These are phyloP conservation scores for Epichloe baconii DNA, from an alignment of 2,329 filamentous ascomycete species.

Conservation along the genomic window DNA sequence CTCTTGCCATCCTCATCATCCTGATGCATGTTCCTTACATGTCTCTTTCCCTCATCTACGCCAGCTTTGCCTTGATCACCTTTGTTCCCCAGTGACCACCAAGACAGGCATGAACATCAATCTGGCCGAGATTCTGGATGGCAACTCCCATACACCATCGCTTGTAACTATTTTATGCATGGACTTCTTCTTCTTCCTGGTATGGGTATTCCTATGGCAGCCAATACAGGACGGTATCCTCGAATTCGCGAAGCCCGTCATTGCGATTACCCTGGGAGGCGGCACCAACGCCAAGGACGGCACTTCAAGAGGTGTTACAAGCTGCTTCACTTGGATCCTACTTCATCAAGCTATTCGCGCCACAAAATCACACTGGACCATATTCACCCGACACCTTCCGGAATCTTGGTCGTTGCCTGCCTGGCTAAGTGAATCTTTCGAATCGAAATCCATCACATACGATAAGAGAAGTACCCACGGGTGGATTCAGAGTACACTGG, in stretches of 20 bases:
- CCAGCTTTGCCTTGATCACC: constrained; percentile 83
- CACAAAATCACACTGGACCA: constrained; percentile 35
- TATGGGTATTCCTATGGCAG: constrained; percentile 81
- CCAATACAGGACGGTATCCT: constrained; percentile 79
- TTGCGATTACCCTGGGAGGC: constrained; percentile 79
- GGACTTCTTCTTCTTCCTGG: constrained; percentile 67
- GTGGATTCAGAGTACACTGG: constrained; percentile 55
- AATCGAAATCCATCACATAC: constrained; percentile 28
- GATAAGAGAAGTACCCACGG: constrained; percentile 48
- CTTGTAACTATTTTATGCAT: constrained; percentile 73
- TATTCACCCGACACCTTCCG: constrained; percentile 31
- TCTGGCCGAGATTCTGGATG: constrained; percentile 83
- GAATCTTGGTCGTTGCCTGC: constrained; percentile 32
- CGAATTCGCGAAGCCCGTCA: constrained; percentile 84
- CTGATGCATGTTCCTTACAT: constrained; percentile 85
- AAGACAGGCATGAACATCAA: constrained; percentile 69
- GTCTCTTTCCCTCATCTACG: constrained; percentile 77
- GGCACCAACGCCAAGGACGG: constrained; percentile 57
- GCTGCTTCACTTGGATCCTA: constrained; percentile 56
- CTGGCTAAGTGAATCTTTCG: constrained; percentile 34
- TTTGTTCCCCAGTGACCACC: constrained; percentile 76
- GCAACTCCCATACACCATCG: constrained; percentile 73
- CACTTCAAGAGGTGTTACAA: constrained; percentile 57
- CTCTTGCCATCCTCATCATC: constrained; percentile 91
- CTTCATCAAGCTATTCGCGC: constrained; percentile 39